These are phyloP conservation scores for Mycogone perniciosa DNA, from an alignment of 2,329 filamentous ascomycete species.

Conservation along the genomic window DNA sequence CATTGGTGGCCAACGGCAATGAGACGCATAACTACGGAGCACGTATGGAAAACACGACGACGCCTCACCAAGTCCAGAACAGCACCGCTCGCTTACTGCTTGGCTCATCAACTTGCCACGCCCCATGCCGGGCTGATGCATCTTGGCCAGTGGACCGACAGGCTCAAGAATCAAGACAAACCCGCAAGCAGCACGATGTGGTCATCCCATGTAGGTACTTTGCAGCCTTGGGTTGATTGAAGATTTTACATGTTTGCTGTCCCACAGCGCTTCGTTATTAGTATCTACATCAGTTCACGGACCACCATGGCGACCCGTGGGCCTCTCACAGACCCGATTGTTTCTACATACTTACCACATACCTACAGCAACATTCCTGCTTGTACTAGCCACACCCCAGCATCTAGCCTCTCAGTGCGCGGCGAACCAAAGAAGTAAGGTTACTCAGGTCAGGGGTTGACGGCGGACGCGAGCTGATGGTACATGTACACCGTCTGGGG, in stretches of 20 bases:
- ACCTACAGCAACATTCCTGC: conserved; percentile 4
- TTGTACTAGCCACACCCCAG: conserved; percentile 10
- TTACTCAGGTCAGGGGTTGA: conserved; percentile 6
- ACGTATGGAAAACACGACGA: neutral
- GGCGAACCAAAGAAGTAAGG: conserved; percentile 4
- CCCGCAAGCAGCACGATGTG: conserved; percentile 2
- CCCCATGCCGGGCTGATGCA: no score
- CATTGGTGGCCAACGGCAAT: conserved; percentile 9
- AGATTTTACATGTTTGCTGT: no score
- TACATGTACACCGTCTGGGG: conserved; percentile 5
- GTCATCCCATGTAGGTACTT: neutral
- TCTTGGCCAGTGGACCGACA: no score
- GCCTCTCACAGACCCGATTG: neutral
- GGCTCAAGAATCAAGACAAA: no score
- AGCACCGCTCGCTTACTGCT: no score
- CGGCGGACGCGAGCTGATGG: neutral
- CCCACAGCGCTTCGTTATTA: no score
- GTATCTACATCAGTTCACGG: no score
- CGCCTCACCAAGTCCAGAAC: no score
- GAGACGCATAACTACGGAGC: neutral
- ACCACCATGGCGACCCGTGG: neutral
- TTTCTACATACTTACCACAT: neutral
- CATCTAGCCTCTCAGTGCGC: conserved; percentile 1
- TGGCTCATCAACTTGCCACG: no score
- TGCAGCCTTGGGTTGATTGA: no score